Evolutionary conservation across 2,329 filamentous ascomycete species (phyloP), one percentile per base, ranked within the genome.

Genomic region (Fusarium protoensiforme): DNA sequence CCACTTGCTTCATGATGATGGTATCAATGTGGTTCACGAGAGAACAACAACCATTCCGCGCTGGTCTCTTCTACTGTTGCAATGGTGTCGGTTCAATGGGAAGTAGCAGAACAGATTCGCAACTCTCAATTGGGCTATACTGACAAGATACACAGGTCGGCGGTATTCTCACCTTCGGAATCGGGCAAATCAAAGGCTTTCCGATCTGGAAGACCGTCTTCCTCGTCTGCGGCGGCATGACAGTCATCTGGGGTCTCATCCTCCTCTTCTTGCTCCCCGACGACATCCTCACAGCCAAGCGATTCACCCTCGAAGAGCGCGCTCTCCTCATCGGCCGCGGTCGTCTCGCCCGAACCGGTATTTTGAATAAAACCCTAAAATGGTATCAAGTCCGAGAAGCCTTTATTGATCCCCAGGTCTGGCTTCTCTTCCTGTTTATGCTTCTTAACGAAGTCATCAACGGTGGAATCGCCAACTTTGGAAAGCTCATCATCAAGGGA

Each of bases 261-360:
- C 64, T 89, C 3, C 81, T 84, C 57, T 72, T 82, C 53, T 77
- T 85, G 18, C 83, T 89, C 4, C 87, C 87, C 0, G 84, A 89
- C 61, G 84, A 80, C 1, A 84, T 84, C 29, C 79, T 85, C 72
- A 79, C 83, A 64, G 78, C 77, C 0, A 73, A 71, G 22, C 66
- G 62, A 2, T 78, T 79, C 41, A 72, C 56, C 3, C 57, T 73
- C 1, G 63, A 75, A 27, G 78, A 79, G n/a, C 74, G 73, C 7
- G 73, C 74, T 1, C 81, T 90, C 9, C 91, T 88, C 0, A 91
- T 92, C 3, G 89, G 87, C 66, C 93, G 92, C 76, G 86, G 94
- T 11, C 87, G 83, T 4, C 79, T 84, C 0, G 85, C 87, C 33
- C 76, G 82, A 60, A 85, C 84, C 0, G 86, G 86, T 7, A 83